Percentiles rank a stretch among this genome's conserved stretches.
Evolutionary conservation across 371 early-diverging fungal genomes (phyloP).

Genomic region (Capillidium rhysosporum): DNA sequence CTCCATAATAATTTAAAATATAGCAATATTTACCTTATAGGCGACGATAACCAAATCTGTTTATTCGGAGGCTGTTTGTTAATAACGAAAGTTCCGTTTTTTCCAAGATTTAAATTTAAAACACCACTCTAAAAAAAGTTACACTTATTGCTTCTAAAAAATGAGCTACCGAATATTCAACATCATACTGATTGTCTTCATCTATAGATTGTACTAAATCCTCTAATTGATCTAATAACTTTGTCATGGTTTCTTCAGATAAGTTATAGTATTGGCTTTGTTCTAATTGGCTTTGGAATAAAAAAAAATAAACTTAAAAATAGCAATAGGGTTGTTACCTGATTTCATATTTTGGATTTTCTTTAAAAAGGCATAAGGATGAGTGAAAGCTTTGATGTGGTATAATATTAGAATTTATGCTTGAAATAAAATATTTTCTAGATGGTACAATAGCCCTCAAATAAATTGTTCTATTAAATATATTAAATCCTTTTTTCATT

Average conservation of each 20-base stretch:
- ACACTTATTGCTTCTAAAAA: no score
- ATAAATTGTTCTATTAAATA: no score
- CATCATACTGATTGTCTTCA: constrained; percentile 44
- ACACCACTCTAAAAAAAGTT: constrained; percentile 40
- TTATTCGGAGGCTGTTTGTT: constrained; percentile 97
- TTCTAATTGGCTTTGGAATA: constrained; percentile 18
- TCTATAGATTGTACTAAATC: constrained; percentile 52
- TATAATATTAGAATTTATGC: no score
- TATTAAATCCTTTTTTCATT: no score
- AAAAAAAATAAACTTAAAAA: neutral
- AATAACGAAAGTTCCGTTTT: constrained; percentile 83
- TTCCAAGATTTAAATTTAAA: constrained; percentile 66
- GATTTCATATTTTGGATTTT: no score
- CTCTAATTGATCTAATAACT: constrained; percentile 52
- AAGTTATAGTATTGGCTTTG: constrained; percentile 40
- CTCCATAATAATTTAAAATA: neutral
- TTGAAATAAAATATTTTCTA: neutral
- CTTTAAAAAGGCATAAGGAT: no score
- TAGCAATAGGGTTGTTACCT: no score
- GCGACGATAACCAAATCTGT: constrained; percentile 98
- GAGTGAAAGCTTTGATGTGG: no score
- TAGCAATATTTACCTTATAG: constrained; percentile 36
- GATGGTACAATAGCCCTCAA: neutral
- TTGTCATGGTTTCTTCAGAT: constrained; percentile 47
- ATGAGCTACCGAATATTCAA: constrained; percentile 49